Evolutionary conservation across 129 eudicot species (phyloP).

Genomic region (Pittosporum tobira): DNA sequence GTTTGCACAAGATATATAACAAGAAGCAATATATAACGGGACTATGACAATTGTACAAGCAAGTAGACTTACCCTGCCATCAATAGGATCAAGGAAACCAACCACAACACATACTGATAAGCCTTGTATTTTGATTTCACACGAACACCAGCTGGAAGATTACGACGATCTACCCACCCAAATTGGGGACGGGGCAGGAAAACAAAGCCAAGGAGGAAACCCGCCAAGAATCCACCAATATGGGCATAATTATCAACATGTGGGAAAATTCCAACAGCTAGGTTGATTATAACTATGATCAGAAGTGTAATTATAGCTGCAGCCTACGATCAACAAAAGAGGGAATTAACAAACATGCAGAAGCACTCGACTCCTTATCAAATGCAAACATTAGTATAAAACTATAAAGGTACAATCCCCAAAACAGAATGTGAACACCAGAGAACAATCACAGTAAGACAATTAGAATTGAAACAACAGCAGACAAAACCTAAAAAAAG

Average conservation of each 20-base stretch:
- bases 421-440: background rate
- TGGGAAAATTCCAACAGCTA: conserved; percentile 70
- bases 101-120: conserved; percentile 54
- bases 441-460: background rate
- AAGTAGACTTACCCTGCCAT: conserved; percentile 55
- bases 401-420: background rate
- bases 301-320: conserved; percentile 62
- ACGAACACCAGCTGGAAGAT: conserved; percentile 53
- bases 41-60: background rate
- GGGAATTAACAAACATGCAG: conserved; percentile 2
- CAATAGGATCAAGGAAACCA: conserved; percentile 44
- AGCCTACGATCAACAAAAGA: conserved; percentile 28
- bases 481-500: background rate
- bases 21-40: background rate
- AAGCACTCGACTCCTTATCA: background rate
- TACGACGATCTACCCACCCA: conserved; percentile 61
- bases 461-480: background rate
- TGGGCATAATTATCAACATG: conserved; percentile 71
- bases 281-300: conserved; percentile 44
- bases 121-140: conserved; percentile 60
- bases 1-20: background rate
- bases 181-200: conserved; percentile 65
- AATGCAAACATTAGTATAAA: too few species aligned
- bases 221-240: conserved; percentile 73
- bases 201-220: conserved; percentile 65